phyloP scores from a whole-genome alignment of 2,329 filamentous ascomycete species.

The Calonectria honghensis region DNA sequence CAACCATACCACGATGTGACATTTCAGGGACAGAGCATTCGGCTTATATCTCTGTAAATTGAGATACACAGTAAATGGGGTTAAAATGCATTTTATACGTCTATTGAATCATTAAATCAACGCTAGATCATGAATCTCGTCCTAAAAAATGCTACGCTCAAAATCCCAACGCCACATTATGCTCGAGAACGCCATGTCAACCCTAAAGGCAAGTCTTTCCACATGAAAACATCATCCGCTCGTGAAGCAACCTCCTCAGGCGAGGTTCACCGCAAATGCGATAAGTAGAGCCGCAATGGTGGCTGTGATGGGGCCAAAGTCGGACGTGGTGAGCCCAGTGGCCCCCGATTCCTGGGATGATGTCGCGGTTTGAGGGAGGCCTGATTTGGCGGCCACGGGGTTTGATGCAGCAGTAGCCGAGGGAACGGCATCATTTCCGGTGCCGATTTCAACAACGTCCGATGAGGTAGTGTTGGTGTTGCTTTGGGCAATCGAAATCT shows the following conservation, averaged over 20 bases:
- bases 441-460: constrained; percentile 73
- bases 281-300: constrained; percentile 42
- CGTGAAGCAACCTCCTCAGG: constrained; percentile 10
- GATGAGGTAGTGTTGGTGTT: constrained; percentile 72
- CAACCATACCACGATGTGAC: neutral
- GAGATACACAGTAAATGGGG: neutral
- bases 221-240: neutral
- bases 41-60: neutral
- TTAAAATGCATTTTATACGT: neutral
- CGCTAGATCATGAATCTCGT: neutral
- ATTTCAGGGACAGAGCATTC: neutral
- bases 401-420: constrained; percentile 70
- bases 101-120: neutral
- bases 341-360: constrained; percentile 34
- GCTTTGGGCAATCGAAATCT: constrained; percentile 82
- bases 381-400: constrained; percentile 69
- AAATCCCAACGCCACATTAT: neutral
- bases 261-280: constrained; percentile 45
- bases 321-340: constrained; percentile 30
- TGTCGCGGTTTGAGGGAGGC: constrained; percentile 53
- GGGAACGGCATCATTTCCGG: constrained; percentile 70
- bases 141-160: constrained; percentile 1
- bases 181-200: constrained; percentile 4
- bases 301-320: constrained; percentile 7
- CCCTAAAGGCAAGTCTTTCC: neutral